Percentiles rank a stretch among this genome's conserved stretches.
Conservation (phyloP, 768 basidiomycete species). For the Macrolepiota fuliginosa region DNA sequence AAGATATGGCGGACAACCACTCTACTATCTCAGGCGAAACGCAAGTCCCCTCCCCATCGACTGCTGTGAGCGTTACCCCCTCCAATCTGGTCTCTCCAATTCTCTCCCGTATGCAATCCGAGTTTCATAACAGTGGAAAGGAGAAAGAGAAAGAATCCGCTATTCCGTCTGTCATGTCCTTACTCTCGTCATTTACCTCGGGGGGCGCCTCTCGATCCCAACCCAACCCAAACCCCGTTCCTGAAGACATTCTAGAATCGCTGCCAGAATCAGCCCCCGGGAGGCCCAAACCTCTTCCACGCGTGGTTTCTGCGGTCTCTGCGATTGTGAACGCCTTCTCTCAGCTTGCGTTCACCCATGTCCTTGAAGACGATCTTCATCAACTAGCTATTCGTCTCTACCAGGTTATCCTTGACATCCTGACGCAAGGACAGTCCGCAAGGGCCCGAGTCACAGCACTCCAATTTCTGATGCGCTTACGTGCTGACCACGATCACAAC, state of each 20-base stretch:
- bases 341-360: slow-evolving; percentile 67
- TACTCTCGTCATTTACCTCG: slow-evolving; percentile 56
- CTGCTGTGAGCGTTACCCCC: slow-evolving; percentile 21
- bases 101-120: slow-evolving; percentile 58
- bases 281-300: slow-evolving; percentile 31
- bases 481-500: slow-evolving; percentile 88
- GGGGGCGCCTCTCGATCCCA: slow-evolving; percentile 58
- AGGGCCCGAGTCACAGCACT: slow-evolving; percentile 69
- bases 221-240: slow-evolving; percentile 42
- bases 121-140: slow-evolving; percentile 36
- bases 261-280: slow-evolving; percentile 22
- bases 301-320: slow-evolving; percentile 57
- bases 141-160: slow-evolving; percentile 42
- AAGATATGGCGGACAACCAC: slow-evolving; percentile 45
- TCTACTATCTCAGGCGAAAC: slow-evolving; percentile 35
- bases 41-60: slow-evolving; percentile 37
- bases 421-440: slow-evolving; percentile 44
- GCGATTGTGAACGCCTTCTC: slow-evolving; percentile 66
- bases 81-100: slow-evolving; percentile 47
- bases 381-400: slow-evolving; percentile 55
- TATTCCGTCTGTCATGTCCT: slow-evolving; percentile 60
- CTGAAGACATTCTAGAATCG: slow-evolving; percentile 30
- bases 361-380: slow-evolving; percentile 44
- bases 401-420: slow-evolving; percentile 45
- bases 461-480: slow-evolving; percentile 84